A percentile compares a stretch with the other conserved stretches of the same genome.
Evolutionary conservation across 1,284 basidiomycete genomes (phyloP).

Genomic region (Termitomyces sp.): DNA sequence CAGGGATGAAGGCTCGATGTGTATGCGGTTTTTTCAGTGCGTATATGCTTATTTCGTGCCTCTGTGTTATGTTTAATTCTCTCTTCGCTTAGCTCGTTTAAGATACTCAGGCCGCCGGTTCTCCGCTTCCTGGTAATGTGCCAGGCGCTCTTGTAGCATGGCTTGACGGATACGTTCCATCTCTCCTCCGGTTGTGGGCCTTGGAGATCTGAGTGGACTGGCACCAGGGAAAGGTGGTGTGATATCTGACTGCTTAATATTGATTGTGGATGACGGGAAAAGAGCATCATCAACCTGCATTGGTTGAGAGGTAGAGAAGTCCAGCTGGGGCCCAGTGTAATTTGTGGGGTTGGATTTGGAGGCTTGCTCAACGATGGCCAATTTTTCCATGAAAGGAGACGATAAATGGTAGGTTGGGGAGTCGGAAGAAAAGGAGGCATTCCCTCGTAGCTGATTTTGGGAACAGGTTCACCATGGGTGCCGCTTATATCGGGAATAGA

Average conservation of each 20-base stretch:
- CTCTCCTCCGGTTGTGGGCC: conserved; percentile 41
- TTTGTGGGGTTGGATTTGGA: conserved; percentile 17
- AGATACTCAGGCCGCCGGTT: conserved; percentile 64
- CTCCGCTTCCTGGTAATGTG: conserved; percentile 50
- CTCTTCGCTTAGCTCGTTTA: conserved; percentile 50
- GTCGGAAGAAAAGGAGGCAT: conserved; percentile 17
- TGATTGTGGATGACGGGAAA: conserved; percentile 19
- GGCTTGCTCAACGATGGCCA: conserved; percentile 24
- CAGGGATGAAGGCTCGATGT: too few species aligned
- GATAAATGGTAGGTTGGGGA: conserved; percentile 32
- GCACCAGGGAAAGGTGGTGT: conserved; percentile 17
- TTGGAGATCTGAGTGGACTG: conserved; percentile 26
- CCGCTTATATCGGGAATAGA: too few species aligned
- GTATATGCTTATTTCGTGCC: too few species aligned
- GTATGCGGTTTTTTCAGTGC: too few species aligned
- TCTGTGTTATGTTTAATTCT: too few species aligned
- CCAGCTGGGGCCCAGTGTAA: conserved; percentile 19
- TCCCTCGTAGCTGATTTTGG: too few species aligned
- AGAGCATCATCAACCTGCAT: conserved; percentile 31
- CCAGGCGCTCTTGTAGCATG: conserved; percentile 43
- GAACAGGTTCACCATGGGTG: too few species aligned
- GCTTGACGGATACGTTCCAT: conserved; percentile 54
- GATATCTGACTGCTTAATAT: conserved; percentile 3
- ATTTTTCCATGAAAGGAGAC: conserved; percentile 42
- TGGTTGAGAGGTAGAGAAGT: conserved; percentile 21